These are phyloP conservation scores for Pogostemon cablin DNA, from an alignment of 257 asterid species.

Conservation along the genomic window DNA sequence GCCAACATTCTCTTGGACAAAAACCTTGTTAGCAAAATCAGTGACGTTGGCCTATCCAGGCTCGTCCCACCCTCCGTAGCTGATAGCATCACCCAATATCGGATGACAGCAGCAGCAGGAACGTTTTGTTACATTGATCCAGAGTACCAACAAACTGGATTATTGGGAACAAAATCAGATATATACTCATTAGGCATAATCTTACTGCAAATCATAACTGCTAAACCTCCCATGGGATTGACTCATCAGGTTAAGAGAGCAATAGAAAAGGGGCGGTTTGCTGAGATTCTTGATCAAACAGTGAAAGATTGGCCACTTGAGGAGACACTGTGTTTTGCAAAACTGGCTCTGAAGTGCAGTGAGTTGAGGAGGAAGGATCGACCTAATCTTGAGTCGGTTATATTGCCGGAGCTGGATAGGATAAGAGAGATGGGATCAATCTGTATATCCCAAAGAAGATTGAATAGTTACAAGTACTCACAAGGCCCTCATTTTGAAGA, in stretches of 20 bases:
- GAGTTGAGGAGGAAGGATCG: constrained; percentile 83
- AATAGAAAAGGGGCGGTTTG: constrained; percentile 55
- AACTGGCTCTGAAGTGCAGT: constrained; percentile 67
- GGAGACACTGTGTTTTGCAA: constrained; percentile 64
- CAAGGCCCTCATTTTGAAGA: constrained; percentile 33
- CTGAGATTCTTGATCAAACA: constrained; percentile 55
- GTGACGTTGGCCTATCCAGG: constrained; percentile 81
- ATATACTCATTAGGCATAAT: constrained; percentile 70
- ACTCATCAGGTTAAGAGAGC: constrained; percentile 57
- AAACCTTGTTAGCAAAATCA: constrained; percentile 72
- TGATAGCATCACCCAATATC: constrained; percentile 53
- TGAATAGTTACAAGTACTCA: constrained; percentile 20
- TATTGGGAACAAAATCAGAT: constrained; percentile 82
- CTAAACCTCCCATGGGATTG: constrained; percentile 75
- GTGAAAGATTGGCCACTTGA: constrained; percentile 77
- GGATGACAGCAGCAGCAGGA: constrained; percentile 83
- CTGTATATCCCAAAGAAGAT: constrained; percentile 14
- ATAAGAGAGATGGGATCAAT: constrained; percentile 50
- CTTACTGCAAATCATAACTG: constrained; percentile 70
- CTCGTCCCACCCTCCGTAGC: constrained; percentile 63
- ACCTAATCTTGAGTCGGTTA: constrained; percentile 64
- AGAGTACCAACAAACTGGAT: constrained; percentile 81
- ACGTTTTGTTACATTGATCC: constrained; percentile 96
- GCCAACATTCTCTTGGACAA: constrained; percentile 73
- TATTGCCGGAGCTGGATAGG: constrained; percentile 69